Base-by-base conservation (phyloP, 176 grass and related monocot genomes). In the Poa pratensis region DNA sequence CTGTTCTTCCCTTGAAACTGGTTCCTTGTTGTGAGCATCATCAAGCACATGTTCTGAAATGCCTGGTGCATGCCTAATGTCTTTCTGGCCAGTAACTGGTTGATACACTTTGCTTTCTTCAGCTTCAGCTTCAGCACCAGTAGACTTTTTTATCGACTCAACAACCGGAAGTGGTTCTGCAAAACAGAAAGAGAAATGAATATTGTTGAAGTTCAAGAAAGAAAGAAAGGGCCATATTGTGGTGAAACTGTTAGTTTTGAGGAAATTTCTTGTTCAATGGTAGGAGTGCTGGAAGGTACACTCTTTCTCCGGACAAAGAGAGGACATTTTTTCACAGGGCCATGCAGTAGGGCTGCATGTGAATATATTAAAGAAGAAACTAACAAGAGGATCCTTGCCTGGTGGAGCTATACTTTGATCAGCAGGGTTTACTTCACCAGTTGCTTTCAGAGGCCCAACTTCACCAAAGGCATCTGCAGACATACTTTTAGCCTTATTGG, bases 391-490 rank as follows among this genome's bases (percentile, higher is more conserved):
- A 58, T 77, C 13, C 9, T 76, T 76, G 10, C 73, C 73, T 57
- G 73, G 54, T 55, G 74, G 74, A 77, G 28, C 30, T n/a, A 57
- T 55, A 18, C 51, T 77, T 37, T 57, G 51, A 35, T 57, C 74
- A 57, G 27, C 28, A 55, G 50, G 27, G 53, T 5, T 40, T 16
- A 24, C 75, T 78, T 78, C 34, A 78, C 20, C 34, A 37, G 52
- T 39, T 78, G 52, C 53, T 60, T 60, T 73, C 69, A 24, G 42
- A 7, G 42, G 42, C 40, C 24, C 69, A 26, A 24, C n/a, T 49
- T 73, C 45, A 24, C n/a, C 42, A 48, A 16, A 48, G 20, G 69
- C 69, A 49, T 49, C 46, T 15, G 13, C 3, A 49, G 46, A 49
- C 2, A 49, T 10, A 15, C 46, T 14, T 49, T 49, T 49, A 49